Base-by-base conservation (phyloP, 2,329 filamentous ascomycete species). In the Paecilomyces formosus region DNA sequence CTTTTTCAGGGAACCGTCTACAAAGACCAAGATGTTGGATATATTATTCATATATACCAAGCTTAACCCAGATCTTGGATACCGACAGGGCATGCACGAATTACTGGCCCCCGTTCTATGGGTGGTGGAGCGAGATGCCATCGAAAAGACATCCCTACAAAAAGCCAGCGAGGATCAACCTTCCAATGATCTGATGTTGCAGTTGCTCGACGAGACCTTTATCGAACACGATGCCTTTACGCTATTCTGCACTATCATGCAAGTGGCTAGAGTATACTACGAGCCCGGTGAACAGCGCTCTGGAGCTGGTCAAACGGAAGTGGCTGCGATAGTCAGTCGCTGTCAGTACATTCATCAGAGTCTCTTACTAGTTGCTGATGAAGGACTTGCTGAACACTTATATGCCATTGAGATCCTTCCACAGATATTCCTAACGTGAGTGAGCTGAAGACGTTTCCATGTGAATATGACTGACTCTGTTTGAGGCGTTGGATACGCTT, bases 81-180 rank as follows among this genome's bases (percentile, higher is more conserved):
- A 99, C 71, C 86, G 94, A n/a, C 94, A 99, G 76, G 94, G 94
- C 11, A 99, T 99, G 93, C 94, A 99, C 71, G 94, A 99, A 75
- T 79, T 99, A 51, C 80, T 97, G 13, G 94, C 94, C 0, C 92
- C 94, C 0, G 86, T 99, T 39, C 78, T 97, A 6, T 91, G 91
- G 82, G 89, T 91, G 1, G 78, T 97, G 5, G 86, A 92, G 65
- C 82, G 87, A 65, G 94, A 99, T 75, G 88, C 92, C 6, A 79
- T 96, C 55, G 82, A 89, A 56, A 72, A 74, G 3, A 65, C 69
- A 2, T 69, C 73, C 2, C 64, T 66, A 53, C 68, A 74, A 51
- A 68, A 70, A 1, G 69, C 69, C 2, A 65, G 67, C 11, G 65
- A 71, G 24, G 67, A 72, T 13, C 35, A 57, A 11, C 57, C 67